These are phyloP conservation scores for Trametes cinnabarina DNA, from an alignment of 768 basidiomycete genomes.

Conservation along the genomic window DNA sequence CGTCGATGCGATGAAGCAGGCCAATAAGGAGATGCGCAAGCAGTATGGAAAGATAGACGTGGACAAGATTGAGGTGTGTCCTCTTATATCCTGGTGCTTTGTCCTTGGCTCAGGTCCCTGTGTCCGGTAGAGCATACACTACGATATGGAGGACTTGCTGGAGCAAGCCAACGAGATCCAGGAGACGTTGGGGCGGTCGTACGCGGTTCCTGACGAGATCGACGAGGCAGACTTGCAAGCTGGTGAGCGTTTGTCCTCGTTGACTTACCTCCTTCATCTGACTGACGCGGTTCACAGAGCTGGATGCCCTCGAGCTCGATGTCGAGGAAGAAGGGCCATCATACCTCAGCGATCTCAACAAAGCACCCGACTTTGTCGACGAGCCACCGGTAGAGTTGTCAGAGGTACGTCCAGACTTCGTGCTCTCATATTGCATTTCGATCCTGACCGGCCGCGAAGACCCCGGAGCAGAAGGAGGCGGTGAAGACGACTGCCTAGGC, in stretches of 20 bases:
- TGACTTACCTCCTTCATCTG: background rate
- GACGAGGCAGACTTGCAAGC: slow-evolving; percentile 98
- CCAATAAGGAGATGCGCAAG: slow-evolving; percentile 94
- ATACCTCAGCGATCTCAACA: slow-evolving; percentile 84
- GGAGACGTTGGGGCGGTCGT: slow-evolving; percentile 88
- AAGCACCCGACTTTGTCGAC: slow-evolving; percentile 90
- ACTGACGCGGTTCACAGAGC: slow-evolving; percentile 51
- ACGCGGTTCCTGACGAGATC: slow-evolving; percentile 94
- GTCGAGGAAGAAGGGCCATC: slow-evolving; percentile 88
- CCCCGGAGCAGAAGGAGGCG: slow-evolving; percentile 28
- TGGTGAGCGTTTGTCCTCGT: slow-evolving; percentile 46
- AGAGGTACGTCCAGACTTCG: slow-evolving; percentile 46
- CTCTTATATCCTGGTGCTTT: background rate
- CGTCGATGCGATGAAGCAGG: slow-evolving; percentile 91
- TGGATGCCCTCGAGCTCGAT: slow-evolving; percentile 91
- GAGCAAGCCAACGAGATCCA: slow-evolving; percentile 99
- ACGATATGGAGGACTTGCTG: slow-evolving; percentile 96
- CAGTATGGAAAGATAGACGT: slow-evolving; percentile 98
- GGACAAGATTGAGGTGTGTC: slow-evolving; percentile 92
- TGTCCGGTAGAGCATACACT: slow-evolving; percentile 75
- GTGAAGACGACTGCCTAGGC: slow-evolving; percentile 32
- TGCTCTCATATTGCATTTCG: background rate
- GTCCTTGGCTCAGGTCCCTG: background rate
- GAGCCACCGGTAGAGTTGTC: slow-evolving; percentile 71
- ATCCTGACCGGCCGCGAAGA: background rate